Base-by-base conservation (phyloP, 2,329 filamentous ascomycete species). In the Helminthosporium solani region DNA sequence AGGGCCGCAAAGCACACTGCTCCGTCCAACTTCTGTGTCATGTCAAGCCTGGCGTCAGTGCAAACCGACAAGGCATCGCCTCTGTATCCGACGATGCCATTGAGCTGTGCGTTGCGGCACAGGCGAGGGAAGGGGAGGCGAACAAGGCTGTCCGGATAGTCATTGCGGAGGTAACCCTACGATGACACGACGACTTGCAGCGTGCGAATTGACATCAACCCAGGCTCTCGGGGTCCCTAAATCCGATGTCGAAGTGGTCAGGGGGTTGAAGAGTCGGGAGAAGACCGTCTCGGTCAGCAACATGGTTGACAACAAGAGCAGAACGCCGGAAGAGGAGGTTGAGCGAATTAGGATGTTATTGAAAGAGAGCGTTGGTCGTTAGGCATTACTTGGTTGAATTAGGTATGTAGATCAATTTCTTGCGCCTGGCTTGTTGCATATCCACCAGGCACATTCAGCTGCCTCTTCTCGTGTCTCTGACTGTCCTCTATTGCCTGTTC, bases 81-180 rank as follows among this genome's bases (percentile, higher is more conserved):
- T 73, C 75, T 0, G 67, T 89, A 3, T 77, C 77, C 0, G 75
- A 82, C 19, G 75, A 80, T 6, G 71, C 71, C 2, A 76, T 89
- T 37, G 79, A 86, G 49, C 65, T 90, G 1, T 85, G 83, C 38
- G 85, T 88, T 2, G 71, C 84, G 0, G 85, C 84, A 0, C 83
- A 79, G 52, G 77, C 86, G 9, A 76, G 78, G 49, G 83, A 88
- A 12, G 84, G 85, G 12, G 83, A 87, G 61, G 81, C 86, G 4
- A 89, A 89, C 61, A 80, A 79, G 60, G 85, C 85, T 3, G 82
- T 87, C 2, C 70, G 82, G 39, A 73, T 78, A 30, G 69, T 88
- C 3, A 70, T 90, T 44, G 84, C 84, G 52, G 72, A 81, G 60
- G 82, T 83, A 16, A 42, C 31, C 16, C 19, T 16, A 16, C 7